A percentile compares a stretch with the other conserved stretches of the same genome.
Evolutionary conservation across 495 filamentous ascomycete species (phyloP).

Genomic region (Aspergillus conjunctus): DNA sequence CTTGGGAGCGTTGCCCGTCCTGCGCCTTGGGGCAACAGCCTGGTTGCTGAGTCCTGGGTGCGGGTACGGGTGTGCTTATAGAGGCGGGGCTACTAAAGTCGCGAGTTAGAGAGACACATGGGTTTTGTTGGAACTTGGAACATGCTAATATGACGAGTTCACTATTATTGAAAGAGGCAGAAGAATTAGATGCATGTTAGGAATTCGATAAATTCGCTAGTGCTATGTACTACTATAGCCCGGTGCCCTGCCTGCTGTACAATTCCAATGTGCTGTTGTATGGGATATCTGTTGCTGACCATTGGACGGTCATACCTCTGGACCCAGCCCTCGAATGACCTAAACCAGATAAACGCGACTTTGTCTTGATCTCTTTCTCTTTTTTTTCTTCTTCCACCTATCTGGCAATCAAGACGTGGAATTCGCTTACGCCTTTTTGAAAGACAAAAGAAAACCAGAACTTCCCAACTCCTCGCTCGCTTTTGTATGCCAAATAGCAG

Average conservation of each 20-base stretch:
- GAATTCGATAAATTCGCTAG: constrained; percentile 14
- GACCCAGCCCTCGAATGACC: not conserved
- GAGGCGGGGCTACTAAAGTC: not conserved
- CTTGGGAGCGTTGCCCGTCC: not conserved
- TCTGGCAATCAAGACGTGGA: not conserved
- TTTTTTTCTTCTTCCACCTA: constrained; percentile 8
- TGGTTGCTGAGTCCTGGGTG: not conserved
- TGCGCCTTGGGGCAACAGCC: not conserved
- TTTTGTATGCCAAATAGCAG: constrained; percentile 7
- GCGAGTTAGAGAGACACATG: too few relatives aligned
- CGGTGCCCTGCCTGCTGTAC: constrained; percentile 18
- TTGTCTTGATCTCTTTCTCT: not conserved
- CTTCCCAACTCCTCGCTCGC: constrained; percentile 2
- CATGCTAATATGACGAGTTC: too few relatives aligned
- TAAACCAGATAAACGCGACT: not conserved
- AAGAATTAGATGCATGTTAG: not conserved
- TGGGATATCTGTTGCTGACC: not conserved
- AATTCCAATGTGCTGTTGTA: constrained; percentile 8
- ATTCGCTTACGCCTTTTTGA: not conserved
- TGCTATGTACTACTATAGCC: constrained; percentile 24
- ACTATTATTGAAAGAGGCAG: too few relatives aligned
- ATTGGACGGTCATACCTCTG: not conserved
- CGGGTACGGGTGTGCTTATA: not conserved
- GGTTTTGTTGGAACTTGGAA: too few relatives aligned
- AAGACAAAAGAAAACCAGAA: constrained; percentile 2